Evolutionary conservation across 129 eudicot species (phyloP).

Genomic region (Ambrosia trifida): DNA sequence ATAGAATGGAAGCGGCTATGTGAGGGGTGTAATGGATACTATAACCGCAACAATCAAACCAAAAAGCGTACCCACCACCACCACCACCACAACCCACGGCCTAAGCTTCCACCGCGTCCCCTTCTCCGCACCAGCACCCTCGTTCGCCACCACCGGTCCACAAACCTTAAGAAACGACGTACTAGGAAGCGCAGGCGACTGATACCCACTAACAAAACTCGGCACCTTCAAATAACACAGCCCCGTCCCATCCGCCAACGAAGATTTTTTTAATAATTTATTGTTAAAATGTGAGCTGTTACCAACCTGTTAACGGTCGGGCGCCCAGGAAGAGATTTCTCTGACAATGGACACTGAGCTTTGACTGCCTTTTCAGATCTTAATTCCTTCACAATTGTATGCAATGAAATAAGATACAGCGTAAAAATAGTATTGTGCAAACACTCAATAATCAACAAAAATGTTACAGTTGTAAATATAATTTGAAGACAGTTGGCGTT

Average conservation of each 20-base stretch:
- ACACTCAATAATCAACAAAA: not conserved
- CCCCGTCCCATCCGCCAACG: constrained; percentile 85
- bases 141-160: constrained; percentile 52
- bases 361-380: constrained; percentile 37
- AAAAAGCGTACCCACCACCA: constrained; percentile 52
- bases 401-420: constrained; percentile 4
- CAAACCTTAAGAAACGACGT: constrained; percentile 84
- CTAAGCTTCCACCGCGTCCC: constrained; percentile 47
- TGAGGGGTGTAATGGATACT: too few species aligned
- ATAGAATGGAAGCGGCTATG: too few species aligned
- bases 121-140: constrained; percentile 9
- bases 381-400: constrained; percentile 32
- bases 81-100: constrained; percentile 71
- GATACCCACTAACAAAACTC: constrained; percentile 69
- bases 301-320: constrained; percentile 52
- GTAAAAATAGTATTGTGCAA: not conserved
- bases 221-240: constrained; percentile 62
- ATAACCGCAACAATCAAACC: constrained; percentile 51
- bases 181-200: constrained; percentile 81
- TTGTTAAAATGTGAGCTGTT: not conserved
- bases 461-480: not conserved
- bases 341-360: constrained; percentile 32
- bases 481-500: constrained; percentile 16
- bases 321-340: constrained; percentile 39
- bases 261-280: not conserved